Evolutionary conservation across 805 yeast genomes (phyloP), one percentile per base, ranked within the genome.

Genomic region (Sporopachydermia lactativora): DNA sequence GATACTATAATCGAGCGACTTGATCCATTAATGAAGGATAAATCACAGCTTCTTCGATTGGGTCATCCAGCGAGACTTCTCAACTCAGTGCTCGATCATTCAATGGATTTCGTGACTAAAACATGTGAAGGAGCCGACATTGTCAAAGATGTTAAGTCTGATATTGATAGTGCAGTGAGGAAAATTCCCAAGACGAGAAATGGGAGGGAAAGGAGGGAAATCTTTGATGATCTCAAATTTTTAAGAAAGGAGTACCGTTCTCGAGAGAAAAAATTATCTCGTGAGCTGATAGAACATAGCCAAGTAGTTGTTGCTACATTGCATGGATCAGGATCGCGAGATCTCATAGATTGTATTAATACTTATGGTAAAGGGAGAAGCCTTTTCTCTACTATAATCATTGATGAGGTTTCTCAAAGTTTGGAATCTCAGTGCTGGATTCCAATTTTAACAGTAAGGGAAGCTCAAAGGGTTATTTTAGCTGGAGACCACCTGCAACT

Each of bases 381-480:
- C 18, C 53, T 76, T 8, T 84, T 89, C 52, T 84, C 83, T 47
- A 75, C 94, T 0, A 65, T 89, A 19, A 81, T 92, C 8, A 88
- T 89, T 28, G 98, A 89, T 59, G 98, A 89, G 58, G 96, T 89
- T 0, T 85, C 96, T 0, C 98, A 89, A 57, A 71, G 96, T 6
- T 60, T 89, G 41, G 96, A 89, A 52, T 95, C 96, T 1, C 95
- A 89, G 48, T 86, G 96, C 52, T 88, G 96, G 96, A 86, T 89
- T 17, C 96, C 98, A 1, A 45, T 92, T 4, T 65, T 85, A 3
- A 70, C 71, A 34, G 89, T 82, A 50, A 59, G 68, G 11, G 68
- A 74, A 5, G 61, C 67, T 16, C 65, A 67, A 28, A 68, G 76
- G 41, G 56, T 89, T 17, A 72, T 89, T 1, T 68, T 89, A 17